These are phyloP conservation scores for Litchi chinensis DNA, from an alignment of 345 rosid species.

Conservation along the genomic window DNA sequence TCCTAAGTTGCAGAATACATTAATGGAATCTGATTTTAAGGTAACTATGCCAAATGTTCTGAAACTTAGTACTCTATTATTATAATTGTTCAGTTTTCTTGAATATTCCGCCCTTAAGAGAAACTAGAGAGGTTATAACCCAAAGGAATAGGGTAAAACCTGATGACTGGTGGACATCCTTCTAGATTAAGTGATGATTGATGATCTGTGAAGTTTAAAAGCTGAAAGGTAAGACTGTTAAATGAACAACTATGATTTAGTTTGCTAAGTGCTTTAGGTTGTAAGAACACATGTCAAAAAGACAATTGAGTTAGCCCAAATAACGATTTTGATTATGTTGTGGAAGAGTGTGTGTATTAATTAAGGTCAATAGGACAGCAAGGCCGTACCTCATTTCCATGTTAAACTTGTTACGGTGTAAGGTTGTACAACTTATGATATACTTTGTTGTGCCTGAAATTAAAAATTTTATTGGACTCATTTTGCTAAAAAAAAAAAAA, in stretches of 20 bases:
- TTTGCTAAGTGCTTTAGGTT: neutral
- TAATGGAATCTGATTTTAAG: slow-evolving; percentile 71
- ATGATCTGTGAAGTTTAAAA: neutral
- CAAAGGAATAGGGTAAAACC: neutral
- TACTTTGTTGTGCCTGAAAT: neutral
- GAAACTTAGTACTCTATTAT: neutral
- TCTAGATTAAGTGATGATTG: neutral
- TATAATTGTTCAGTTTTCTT: neutral
- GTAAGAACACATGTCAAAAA: neutral
- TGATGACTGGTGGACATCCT: neutral
- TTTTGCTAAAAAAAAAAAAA: neutral
- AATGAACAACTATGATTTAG: neutral
- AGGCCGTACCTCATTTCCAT: neutral
- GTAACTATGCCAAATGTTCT: slow-evolving; percentile 33
- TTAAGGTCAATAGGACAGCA: slow-evolving; percentile 1
- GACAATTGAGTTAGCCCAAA: neutral
- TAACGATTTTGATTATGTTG: neutral
- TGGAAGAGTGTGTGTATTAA: neutral
- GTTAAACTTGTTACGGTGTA: neutral
- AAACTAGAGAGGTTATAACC: neutral
- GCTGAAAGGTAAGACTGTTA: neutral
- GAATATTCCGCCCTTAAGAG: neutral
- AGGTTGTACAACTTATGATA: neutral
- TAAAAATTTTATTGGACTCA: neutral
- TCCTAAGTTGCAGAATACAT: slow-evolving; percentile 62